Evolutionary conservation across 768 basidiomycete genomes (phyloP).

Genomic region (Agrocybe chaxingu): DNA sequence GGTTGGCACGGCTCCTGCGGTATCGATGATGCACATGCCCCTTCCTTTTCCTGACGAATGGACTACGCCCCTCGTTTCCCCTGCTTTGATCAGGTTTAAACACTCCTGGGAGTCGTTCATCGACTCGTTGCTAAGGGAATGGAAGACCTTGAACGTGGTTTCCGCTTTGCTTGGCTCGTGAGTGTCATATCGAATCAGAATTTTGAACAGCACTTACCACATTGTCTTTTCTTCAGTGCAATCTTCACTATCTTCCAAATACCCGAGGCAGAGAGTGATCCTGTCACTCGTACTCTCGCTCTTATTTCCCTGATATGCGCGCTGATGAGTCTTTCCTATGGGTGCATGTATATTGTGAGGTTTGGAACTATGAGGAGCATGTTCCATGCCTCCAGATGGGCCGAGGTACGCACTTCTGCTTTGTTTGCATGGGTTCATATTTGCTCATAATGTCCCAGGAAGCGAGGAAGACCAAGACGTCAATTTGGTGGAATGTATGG

Average conservation of each 20-base stretch:
- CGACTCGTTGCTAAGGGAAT: conserved; percentile 65
- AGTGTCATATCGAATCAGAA: conserved; percentile 9
- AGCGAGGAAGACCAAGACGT: conserved; percentile 39
- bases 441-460: conserved; percentile 36
- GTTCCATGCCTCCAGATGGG: conserved; percentile 70
- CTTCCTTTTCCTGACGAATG: conserved; percentile 55
- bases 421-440: neutral
- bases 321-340: conserved; percentile 68
- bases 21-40: conserved; percentile 19
- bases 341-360: conserved; percentile 70
- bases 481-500: conserved; percentile 35
- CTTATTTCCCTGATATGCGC: conserved; percentile 65
- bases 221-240: conserved; percentile 36
- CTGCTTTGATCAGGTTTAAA: conserved; percentile 63
- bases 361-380: conserved; percentile 74
- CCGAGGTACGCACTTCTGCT: conserved; percentile 43
- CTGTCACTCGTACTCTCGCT: conserved; percentile 59
- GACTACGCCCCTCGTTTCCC: conserved; percentile 52
- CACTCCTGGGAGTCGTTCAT: conserved; percentile 71
- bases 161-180: conserved; percentile 57
- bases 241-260: conserved; percentile 70
- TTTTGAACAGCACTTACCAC: neutral
- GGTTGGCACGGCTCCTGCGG: conserved; percentile 16
- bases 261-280: conserved; percentile 49
- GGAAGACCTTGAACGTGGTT: conserved; percentile 74